These are phyloP conservation scores for Ganoderma boninense DNA, from an alignment of 1,284 basidiomycete genomes.

Conservation along the genomic window DNA sequence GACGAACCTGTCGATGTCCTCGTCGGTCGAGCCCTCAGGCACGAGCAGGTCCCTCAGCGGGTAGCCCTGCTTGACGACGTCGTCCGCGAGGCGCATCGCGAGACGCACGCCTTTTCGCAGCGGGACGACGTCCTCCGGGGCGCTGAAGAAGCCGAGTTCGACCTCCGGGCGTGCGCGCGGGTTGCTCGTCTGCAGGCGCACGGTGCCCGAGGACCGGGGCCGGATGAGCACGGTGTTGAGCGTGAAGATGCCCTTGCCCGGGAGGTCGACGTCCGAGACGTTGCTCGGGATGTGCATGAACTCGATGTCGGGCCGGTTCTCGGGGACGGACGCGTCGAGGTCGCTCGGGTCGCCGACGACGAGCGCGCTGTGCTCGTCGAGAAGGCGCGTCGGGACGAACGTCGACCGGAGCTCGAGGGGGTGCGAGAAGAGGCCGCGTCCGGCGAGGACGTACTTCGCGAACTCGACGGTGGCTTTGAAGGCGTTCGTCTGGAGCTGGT, in stretches of 20 bases:
- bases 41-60: conserved; percentile 40
- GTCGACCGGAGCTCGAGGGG: conserved; percentile 41
- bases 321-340: conserved; percentile 31
- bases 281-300: conserved; percentile 42
- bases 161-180: conserved; percentile 42
- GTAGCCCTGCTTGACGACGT: conserved; percentile 43
- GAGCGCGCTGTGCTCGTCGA: conserved; percentile 30
- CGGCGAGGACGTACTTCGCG: conserved; percentile 40
- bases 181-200: conserved; percentile 43
- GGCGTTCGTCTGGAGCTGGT: conserved; percentile 26
- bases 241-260: conserved; percentile 37
- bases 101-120: conserved; percentile 39
- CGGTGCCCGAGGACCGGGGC: conserved; percentile 43
- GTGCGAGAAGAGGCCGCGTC: conserved; percentile 40
- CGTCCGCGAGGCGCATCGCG: conserved; percentile 37
- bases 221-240: conserved; percentile 42
- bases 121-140: conserved; percentile 35
- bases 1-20: conserved; percentile 40
- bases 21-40: conserved; percentile 35
- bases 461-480: conserved; percentile 37
- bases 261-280: conserved; percentile 26
- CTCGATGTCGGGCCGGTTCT: conserved; percentile 46
- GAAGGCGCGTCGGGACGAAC: conserved; percentile 37
- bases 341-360: conserved; percentile 21
- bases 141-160: conserved; percentile 42